Percentiles rank a stretch among this genome's conserved stretches.
These are phyloP conservation scores for Adansonia gregorii DNA, from an alignment of 441 rosid genomes.

Conservation along the genomic window DNA sequence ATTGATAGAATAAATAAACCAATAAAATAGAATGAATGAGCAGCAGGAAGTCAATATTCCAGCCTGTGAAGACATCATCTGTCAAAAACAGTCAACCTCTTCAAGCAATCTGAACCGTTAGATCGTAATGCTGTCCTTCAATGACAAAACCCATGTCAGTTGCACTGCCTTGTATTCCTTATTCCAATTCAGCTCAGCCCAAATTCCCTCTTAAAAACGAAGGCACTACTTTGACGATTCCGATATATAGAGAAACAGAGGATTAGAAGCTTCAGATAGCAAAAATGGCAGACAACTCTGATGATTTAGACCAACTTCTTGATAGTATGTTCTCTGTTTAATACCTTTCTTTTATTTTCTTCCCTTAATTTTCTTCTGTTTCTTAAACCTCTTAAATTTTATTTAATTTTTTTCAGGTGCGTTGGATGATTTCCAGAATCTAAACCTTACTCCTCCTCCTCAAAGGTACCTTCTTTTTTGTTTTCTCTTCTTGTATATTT, in stretches of 20 bases:
- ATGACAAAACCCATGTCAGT: neutral
- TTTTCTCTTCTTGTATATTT: neutral
- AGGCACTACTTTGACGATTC: neutral
- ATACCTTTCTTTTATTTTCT: neutral
- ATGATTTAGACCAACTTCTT: slow-evolving; percentile 91
- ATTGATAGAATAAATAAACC: neutral
- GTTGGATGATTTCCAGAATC: slow-evolving; percentile 91
- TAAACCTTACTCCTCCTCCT: slow-evolving; percentile 59
- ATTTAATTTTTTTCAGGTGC: slow-evolving; percentile 61
- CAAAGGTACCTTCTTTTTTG: slow-evolving; percentile 45
- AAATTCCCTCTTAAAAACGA: neutral
- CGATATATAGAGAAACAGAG: neutral
- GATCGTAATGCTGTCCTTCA: neutral
- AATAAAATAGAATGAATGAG: neutral
- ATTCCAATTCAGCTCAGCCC: neutral
- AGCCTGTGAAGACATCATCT: neutral
- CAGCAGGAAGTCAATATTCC: neutral
- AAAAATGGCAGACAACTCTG: slow-evolving; percentile 58
- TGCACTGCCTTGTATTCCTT: slow-evolving; percentile 10
- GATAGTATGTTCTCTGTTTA: slow-evolving; percentile 55
- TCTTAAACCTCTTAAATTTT: slow-evolving; percentile 20
- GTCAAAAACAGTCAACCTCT: slow-evolving; percentile 21
- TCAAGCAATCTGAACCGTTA: slow-evolving; percentile 19
- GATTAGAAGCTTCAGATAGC: neutral
- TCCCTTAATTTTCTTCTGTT: neutral